phyloP scores from a whole-genome alignment of 2,329 filamentous ascomycete genomes.

The Claviceps monticola region DNA sequence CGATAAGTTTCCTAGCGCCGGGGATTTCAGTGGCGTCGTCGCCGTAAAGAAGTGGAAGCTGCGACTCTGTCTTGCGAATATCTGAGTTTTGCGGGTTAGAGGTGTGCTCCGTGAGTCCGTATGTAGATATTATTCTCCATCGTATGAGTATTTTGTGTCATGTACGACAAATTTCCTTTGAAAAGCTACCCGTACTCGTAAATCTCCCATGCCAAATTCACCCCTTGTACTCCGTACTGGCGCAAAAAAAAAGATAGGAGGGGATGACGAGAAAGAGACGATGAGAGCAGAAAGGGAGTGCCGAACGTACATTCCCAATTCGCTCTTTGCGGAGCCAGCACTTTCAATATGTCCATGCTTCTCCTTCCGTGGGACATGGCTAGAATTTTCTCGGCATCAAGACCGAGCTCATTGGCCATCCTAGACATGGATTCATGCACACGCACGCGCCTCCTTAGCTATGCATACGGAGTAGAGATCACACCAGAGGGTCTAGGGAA shows the following conservation, averaged over 20 bases:
- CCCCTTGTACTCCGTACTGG: no score
- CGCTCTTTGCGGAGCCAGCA: conserved; percentile 71
- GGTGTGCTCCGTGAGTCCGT: no score
- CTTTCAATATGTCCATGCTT: conserved; percentile 70
- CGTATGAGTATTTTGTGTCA: no score
- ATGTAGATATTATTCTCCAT: no score
- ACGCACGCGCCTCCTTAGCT: background rate
- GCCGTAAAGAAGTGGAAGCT: conserved; percentile 64
- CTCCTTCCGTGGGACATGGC: conserved; percentile 83
- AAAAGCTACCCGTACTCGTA: no score
- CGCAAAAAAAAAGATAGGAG: no score
- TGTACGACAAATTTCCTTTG: no score
- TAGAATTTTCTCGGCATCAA: conserved; percentile 73
- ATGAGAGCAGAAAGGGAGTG: background rate
- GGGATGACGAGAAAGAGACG: no score
- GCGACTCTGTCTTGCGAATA: conserved; percentile 62
- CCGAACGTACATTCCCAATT: conserved; percentile 74
- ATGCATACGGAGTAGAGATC: background rate
- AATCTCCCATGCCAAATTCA: no score
- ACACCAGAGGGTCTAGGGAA: no score
- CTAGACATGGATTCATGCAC: conserved; percentile 24
- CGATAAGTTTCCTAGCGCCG: conserved; percentile 60
- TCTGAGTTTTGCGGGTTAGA: conserved; percentile 34
- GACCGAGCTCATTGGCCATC: conserved; percentile 70
- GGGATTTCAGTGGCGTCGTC: conserved; percentile 73